Evolutionary conservation across 2,329 filamentous ascomycete species (phyloP), one percentile per base, ranked within the genome.

Genomic region (Fusarium ambrosium): DNA sequence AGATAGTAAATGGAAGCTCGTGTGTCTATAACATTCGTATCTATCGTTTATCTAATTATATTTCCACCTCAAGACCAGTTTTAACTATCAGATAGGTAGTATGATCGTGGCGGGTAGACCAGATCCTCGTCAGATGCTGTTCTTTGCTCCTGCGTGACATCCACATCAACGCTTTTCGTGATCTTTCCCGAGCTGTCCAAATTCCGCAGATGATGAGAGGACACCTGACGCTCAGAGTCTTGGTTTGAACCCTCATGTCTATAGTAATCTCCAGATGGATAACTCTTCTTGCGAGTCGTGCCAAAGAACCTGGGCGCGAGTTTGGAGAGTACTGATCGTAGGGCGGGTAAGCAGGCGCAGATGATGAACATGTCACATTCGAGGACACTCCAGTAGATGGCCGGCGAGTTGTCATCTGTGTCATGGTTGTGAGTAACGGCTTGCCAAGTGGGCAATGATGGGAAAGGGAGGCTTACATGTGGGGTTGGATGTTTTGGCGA

Each of bases 291-390:
- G 18, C 34, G 29, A 32, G 24, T 65, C 11, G 66, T 59, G 62
- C 66, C 66, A 39, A 68, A 68, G 62, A 68, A 27, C 20, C 34
- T 45, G 13, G 66, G 66, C 6, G 43, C 66, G 24, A 68, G 9
- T 36, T 60, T 60, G 2, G 62, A 53, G 14, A 65, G 61, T 24
- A 65, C 34, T 4, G 66, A 68, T 24, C 66, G 62, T 4, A 68
- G 27, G 34, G 66, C 61, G 6, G 61, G 66, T 34, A 68, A 55
- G 39, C 65, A 68, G 10, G 65, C 65, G 60, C 65, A 68, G 14
- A 68, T 68, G 29, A 68, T 68, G 24, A 68, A 68, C 61, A 68
- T 68, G 27, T 68, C 53, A 9, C 66, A 68, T 37, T 68, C 66
- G 6, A 68, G 62, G 22, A 68, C 66, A 27, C 66, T 68, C 66